A percentile compares a stretch with the other conserved stretches of the same genome.
phyloP scores from a whole-genome alignment of 2,329 filamentous ascomycete genomes.

The Domatiomyces catenatus region DNA sequence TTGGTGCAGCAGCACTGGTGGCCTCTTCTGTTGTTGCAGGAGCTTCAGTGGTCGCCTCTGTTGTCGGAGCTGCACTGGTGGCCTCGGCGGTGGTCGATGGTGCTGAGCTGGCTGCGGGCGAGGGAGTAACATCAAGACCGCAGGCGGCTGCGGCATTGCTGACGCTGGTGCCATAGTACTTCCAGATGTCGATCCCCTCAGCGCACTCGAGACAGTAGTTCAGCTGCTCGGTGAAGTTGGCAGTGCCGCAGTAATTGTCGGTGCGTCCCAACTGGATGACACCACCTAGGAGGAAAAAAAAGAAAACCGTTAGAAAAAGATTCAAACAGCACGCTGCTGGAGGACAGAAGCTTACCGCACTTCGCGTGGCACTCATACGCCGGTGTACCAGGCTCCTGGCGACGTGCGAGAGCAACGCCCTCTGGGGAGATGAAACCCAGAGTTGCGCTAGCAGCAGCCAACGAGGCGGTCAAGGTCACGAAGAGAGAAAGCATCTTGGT shows the following conservation, averaged over 20 bases:
- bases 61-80: slow-evolving; percentile 19
- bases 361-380: slow-evolving; percentile 23
- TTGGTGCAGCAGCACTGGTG: slow-evolving; percentile 2
- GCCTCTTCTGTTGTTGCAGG: slow-evolving; percentile 1
- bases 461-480: slow-evolving; percentile 1
- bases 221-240: slow-evolving; percentile 19
- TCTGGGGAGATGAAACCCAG: slow-evolving; percentile 7
- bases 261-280: slow-evolving; percentile 18
- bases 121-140: slow-evolving; percentile 13
- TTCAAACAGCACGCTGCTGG: neutral
- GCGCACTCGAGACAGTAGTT: slow-evolving; percentile 29
- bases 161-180: slow-evolving; percentile 28
- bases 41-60: neutral
- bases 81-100: no score
- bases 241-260: slow-evolving; percentile 18
- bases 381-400: slow-evolving; percentile 18
- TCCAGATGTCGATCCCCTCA: slow-evolving; percentile 30
- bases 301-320: neutral
- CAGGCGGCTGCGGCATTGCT: slow-evolving; percentile 22
- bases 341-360: slow-evolving; percentile 23
- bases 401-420: slow-evolving; percentile 5
- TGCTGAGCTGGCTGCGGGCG: slow-evolving; percentile 5
- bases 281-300: slow-evolving; percentile 11
- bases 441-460: slow-evolving; percentile 2
- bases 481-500: slow-evolving; percentile 6